Evolutionary conservation across 306 rosid species (phyloP).

Genomic region (Adenanthera pavonina): DNA sequence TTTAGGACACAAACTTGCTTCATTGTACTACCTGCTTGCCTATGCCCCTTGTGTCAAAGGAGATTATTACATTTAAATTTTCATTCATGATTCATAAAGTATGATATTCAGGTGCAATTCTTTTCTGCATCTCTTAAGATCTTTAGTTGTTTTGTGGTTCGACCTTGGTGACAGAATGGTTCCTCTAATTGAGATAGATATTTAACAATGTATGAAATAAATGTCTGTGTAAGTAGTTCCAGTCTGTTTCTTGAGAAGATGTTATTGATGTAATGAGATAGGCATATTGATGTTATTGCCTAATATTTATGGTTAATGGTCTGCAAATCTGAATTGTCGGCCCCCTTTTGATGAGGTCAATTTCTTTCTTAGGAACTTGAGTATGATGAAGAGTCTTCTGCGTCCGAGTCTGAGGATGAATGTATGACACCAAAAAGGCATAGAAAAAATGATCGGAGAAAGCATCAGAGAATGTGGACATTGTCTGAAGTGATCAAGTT

Average conservation of each 20-base stretch:
- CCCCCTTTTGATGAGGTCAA: slow-evolving; percentile 20
- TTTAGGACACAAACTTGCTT: slow-evolving; percentile 19
- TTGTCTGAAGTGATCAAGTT: slow-evolving; percentile 69
- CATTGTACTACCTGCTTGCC: neutral
- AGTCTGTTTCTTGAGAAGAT: neutral
- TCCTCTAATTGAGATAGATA: neutral
- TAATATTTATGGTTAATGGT: neutral
- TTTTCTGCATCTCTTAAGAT: neutral
- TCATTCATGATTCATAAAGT: neutral
- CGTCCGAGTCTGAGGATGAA: slow-evolving; percentile 64
- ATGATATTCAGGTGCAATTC: neutral
- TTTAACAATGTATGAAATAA: neutral
- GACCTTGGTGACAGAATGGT: slow-evolving; percentile 23
- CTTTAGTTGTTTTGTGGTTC: neutral
- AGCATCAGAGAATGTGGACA: slow-evolving; percentile 96
- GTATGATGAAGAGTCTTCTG: slow-evolving; percentile 41
- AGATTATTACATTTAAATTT: slow-evolving; percentile 3
- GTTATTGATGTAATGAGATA: too few species aligned
- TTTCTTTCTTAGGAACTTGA: slow-evolving; percentile 49
- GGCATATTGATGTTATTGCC: neutral
- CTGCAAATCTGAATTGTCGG: neutral
- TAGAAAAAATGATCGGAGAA: slow-evolving; percentile 73
- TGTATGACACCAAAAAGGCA: slow-evolving; percentile 47
- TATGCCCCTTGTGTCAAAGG: neutral
- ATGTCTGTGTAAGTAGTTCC: neutral